A percentile compares a stretch with the other conserved stretches of the same genome.
These are phyloP conservation scores for Volutella citrinella DNA, from an alignment of 2,329 filamentous ascomycete species.

Conservation along the genomic window DNA sequence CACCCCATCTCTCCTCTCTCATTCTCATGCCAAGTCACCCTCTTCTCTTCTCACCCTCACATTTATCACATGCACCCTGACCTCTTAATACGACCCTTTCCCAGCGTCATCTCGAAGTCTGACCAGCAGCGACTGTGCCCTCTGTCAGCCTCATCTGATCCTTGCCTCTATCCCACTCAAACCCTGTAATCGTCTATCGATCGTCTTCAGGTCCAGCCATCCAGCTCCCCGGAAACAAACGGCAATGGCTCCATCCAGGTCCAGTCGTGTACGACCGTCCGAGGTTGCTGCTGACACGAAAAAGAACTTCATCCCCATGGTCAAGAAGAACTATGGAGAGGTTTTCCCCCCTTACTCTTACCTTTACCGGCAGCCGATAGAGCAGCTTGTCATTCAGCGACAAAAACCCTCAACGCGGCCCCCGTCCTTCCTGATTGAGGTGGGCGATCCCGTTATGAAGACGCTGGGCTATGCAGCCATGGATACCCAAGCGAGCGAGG, in stretches of 20 bases:
- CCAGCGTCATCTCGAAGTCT: no score
- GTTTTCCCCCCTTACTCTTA: constrained; percentile 58
- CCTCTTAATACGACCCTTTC: no score
- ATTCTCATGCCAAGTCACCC: constrained; percentile 11
- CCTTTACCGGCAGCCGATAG: constrained; percentile 50
- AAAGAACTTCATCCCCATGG: constrained; percentile 63
- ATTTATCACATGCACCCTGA: no score
- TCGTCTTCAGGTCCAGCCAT: no score
- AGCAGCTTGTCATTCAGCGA: constrained; percentile 41
- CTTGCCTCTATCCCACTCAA: no score
- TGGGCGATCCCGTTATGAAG: constrained; percentile 57
- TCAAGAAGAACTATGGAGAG: constrained; percentile 54
- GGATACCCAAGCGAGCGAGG: constrained; percentile 37
- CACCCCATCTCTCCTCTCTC: constrained; percentile 9
- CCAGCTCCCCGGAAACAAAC: no score
- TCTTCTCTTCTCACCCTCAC: no score
- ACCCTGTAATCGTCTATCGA: no score
- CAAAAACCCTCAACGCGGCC: constrained; percentile 34
- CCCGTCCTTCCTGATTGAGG: constrained; percentile 49
- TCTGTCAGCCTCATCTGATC: no score
- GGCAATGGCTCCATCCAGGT: constrained; percentile 35
- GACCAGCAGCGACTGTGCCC: no score
- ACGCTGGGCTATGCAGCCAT: constrained; percentile 54
- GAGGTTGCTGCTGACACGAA: constrained; percentile 75
- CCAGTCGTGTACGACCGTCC: constrained; percentile 37